A percentile compares a stretch with the other conserved stretches of the same genome.
Evolutionary conservation across 495 filamentous ascomycete genomes (phyloP).

Genomic region (Tuber magnatum): DNA sequence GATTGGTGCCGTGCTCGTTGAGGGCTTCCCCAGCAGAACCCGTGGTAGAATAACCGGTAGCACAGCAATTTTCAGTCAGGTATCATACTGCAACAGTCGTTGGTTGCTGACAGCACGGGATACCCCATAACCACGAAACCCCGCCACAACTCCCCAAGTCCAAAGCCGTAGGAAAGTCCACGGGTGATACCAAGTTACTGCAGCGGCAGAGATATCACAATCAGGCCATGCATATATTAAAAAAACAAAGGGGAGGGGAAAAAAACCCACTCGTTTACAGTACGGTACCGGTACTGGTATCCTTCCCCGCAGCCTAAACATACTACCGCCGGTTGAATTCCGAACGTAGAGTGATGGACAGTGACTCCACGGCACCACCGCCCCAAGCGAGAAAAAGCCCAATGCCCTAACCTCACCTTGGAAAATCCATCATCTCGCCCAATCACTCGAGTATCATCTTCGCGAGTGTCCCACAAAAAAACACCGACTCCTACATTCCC

Average conservation of each 20-base stretch:
- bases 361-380: neutral
- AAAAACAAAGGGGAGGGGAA: neutral
- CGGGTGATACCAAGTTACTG: neutral
- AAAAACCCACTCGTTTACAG: neutral
- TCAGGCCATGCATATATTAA: neutral
- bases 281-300: neutral
- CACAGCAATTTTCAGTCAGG: neutral
- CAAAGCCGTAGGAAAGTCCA: neutral
- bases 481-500: neutral
- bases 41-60: neutral
- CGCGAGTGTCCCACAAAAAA: neutral
- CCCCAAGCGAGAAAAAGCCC: neutral
- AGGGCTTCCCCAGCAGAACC: neutral
- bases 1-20: neutral
- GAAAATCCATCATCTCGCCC: neutral
- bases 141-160: neutral
- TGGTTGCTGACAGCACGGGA: too few species aligned
- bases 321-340: neutral
- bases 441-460: neutral
- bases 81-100: too few species aligned
- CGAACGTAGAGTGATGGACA: neutral
- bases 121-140: neutral
- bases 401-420: neutral
- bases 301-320: neutral
- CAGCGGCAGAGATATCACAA: neutral